Evolutionary conservation across 164 flowering plant species (phyloP).

Genomic region (Tetracentron sinense): DNA sequence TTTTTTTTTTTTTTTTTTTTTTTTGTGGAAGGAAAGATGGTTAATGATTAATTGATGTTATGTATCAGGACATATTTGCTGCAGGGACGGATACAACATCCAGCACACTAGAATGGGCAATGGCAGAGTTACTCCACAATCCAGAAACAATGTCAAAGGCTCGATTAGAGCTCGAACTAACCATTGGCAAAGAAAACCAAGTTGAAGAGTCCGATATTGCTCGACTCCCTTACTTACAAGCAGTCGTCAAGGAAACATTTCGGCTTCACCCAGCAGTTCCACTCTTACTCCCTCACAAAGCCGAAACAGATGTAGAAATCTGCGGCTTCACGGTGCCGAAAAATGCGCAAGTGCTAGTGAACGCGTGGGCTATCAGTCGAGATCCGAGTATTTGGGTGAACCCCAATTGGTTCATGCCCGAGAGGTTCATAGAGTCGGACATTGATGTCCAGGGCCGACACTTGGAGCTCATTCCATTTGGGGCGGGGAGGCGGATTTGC

Average conservation of each 20-base stretch:
- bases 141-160: slow-evolving; percentile 3
- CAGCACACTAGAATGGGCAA: slow-evolving; percentile 16
- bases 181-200: background rate
- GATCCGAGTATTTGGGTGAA: slow-evolving; percentile 6
- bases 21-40: too few species aligned
- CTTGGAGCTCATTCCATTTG: too few species aligned
- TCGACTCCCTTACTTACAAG: slow-evolving; percentile 11
- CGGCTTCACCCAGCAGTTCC: slow-evolving; percentile 13
- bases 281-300: slow-evolving; percentile 5
- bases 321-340: slow-evolving; percentile 10
- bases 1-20: too few species aligned
- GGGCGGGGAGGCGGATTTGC: too few species aligned
- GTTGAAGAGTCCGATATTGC: slow-evolving; percentile 9
- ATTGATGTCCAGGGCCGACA: too few species aligned
- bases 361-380: slow-evolving; percentile 9
- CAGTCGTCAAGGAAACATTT: slow-evolving; percentile 13
- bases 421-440: slow-evolving; percentile 11
- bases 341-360: slow-evolving; percentile 4
- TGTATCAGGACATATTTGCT: slow-evolving; percentile 14
- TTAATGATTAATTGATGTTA: too few species aligned
- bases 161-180: slow-evolving; percentile 4
- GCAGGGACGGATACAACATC: slow-evolving; percentile 17
- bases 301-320: background rate
- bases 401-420: slow-evolving; percentile 7
- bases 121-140: slow-evolving; percentile 14